Evolutionary conservation across 129 eudicot genomes (phyloP).

Genomic region (Arctium lappa): DNA sequence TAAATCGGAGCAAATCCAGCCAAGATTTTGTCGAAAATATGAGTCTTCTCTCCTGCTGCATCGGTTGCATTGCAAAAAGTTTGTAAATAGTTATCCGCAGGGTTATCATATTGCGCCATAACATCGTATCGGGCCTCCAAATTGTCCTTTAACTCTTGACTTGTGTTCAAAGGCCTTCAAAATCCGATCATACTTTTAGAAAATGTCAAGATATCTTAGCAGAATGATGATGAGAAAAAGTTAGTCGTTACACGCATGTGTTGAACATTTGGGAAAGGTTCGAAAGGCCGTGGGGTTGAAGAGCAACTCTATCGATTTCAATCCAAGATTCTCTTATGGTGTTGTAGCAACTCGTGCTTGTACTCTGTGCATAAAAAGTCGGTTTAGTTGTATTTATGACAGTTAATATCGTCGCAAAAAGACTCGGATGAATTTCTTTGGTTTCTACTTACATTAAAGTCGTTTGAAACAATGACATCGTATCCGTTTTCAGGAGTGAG

Average conservation of each 20-base stretch:
- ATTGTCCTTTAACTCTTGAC: constrained; percentile 7
- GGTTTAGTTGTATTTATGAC: not conserved
- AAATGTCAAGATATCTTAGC: not conserved
- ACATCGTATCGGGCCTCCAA: not conserved
- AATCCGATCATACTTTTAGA: not conserved
- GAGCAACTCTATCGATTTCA: constrained; percentile 37
- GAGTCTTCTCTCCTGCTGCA: constrained; percentile 15
- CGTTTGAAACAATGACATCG: constrained; percentile 16
- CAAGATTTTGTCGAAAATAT: constrained; percentile 24
- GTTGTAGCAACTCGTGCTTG: constrained; percentile 36
- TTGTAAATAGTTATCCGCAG: not conserved
- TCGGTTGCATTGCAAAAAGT: constrained; percentile 32
- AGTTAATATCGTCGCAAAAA: not conserved
- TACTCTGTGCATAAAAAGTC: constrained; percentile 15
- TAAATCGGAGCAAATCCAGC: constrained; percentile 4
- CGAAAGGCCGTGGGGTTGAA: constrained; percentile 32
- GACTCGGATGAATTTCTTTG: not conserved
- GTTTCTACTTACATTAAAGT: constrained; percentile 16
- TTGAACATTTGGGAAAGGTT: constrained; percentile 37
- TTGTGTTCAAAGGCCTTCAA: constrained; percentile 34
- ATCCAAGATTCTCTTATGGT: constrained; percentile 47
- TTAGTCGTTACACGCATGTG: constrained; percentile 30
- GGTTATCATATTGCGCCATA: constrained; percentile 29
- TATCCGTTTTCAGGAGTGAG: constrained; percentile 35
- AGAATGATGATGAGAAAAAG: not conserved